These are phyloP conservation scores for Fusarium acutatum DNA, from an alignment of 2,329 filamentous ascomycete species.

Conservation along the genomic window DNA sequence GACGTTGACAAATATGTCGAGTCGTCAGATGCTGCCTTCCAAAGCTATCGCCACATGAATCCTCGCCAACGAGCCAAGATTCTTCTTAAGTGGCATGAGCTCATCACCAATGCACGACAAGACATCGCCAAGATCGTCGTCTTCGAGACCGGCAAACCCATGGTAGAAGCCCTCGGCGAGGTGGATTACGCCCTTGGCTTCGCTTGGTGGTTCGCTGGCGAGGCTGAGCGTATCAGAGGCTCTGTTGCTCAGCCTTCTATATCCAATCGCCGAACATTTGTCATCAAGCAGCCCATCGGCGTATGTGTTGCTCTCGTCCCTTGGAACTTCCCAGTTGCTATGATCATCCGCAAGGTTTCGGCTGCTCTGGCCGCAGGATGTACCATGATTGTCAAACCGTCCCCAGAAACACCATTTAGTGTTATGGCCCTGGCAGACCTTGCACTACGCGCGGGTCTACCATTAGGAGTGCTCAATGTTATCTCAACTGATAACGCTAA, in stretches of 20 bases:
- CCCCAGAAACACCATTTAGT: conserved; percentile 77
- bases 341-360: conserved; percentile 57
- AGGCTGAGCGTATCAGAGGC: conserved; percentile 53
- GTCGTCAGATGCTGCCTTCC: conserved; percentile 48
- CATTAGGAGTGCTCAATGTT: conserved; percentile 72
- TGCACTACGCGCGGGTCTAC: conserved; percentile 75
- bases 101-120: conserved; percentile 46
- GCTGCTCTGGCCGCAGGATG: conserved; percentile 75
- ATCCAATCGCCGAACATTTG: conserved; percentile 65
- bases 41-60: conserved; percentile 48
- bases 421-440: conserved; percentile 74
- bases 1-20: conserved; percentile 42
- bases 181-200: conserved; percentile 64
- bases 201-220: conserved; percentile 65
- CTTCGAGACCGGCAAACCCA: conserved; percentile 65
- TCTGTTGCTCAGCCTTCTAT: conserved; percentile 64
- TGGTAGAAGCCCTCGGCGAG: conserved; percentile 63
- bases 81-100: conserved; percentile 48
- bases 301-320: conserved; percentile 48
- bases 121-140: conserved; percentile 52
- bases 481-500: conserved; percentile 47
- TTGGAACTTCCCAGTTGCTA: conserved; percentile 69
- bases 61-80: conserved; percentile 46
- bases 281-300: conserved; percentile 65
- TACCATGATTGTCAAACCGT: conserved; percentile 78